Conservation (phyloP, 768 basidiomycete species). For the Pleurotus sapidus region DNA sequence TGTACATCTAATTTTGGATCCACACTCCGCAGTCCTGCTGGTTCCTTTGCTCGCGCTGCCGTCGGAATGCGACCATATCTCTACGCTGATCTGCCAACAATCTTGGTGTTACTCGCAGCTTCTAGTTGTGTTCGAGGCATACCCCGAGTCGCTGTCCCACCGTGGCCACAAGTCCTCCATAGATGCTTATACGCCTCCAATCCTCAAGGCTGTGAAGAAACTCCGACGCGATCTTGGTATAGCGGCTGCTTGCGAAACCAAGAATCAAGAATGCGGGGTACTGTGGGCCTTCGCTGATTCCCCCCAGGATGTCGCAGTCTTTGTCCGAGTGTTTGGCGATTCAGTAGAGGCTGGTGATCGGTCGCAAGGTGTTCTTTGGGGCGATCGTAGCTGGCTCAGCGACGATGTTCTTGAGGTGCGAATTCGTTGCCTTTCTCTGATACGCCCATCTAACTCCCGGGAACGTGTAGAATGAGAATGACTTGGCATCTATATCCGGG, state of each 20-base stretch:
- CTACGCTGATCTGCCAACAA: constrained; percentile 40
- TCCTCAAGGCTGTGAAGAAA: constrained; percentile 68
- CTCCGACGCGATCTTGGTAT: constrained; percentile 62
- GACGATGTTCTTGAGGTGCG: constrained; percentile 48
- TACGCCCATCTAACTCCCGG: neutral
- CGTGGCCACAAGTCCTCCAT: constrained; percentile 12
- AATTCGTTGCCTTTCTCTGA: constrained; percentile 2
- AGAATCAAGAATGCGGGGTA: constrained; percentile 39
- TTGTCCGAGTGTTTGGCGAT: constrained; percentile 58
- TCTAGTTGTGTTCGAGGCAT: constrained; percentile 67
- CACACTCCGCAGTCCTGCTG: constrained; percentile 55
- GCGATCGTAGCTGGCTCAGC: constrained; percentile 59
- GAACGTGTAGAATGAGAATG: constrained; percentile 46
- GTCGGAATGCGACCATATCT: constrained; percentile 41
- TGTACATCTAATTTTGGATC: constrained; percentile 67
- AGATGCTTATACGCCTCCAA: constrained; percentile 61
- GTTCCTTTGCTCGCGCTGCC: constrained; percentile 46
- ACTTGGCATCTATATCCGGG: constrained; percentile 51
- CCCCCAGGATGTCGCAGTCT: constrained; percentile 54
- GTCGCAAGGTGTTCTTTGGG: constrained; percentile 51
- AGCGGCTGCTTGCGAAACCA: constrained; percentile 55
- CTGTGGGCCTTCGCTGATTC: constrained; percentile 62
- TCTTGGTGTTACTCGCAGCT: constrained; percentile 64
- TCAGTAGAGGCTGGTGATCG: constrained; percentile 43
- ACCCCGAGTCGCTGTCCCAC: constrained; percentile 43